phyloP scores from a whole-genome alignment of 768 basidiomycete species.

The Boletus reticulatus region DNA sequence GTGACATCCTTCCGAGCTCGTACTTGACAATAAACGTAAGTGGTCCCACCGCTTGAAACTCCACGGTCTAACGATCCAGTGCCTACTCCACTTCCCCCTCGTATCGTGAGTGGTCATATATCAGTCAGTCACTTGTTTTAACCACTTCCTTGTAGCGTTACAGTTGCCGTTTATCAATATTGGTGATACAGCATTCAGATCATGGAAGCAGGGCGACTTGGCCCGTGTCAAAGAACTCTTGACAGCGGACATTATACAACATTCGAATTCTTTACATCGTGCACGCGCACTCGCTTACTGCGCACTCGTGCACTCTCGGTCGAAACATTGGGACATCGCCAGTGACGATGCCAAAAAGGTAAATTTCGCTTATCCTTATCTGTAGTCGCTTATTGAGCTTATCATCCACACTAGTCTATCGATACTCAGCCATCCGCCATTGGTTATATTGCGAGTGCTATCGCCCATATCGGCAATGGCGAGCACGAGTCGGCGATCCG shows the following conservation, averaged over 20 bases:
- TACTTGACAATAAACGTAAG: not conserved
- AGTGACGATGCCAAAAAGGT: constrained; percentile 9
- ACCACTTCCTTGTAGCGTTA: not conserved
- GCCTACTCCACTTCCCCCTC: too few relatives aligned
- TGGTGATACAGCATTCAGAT: not conserved
- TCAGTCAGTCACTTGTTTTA: not conserved
- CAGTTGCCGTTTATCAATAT: constrained; percentile 3
- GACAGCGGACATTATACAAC: not conserved
- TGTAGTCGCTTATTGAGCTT: not conserved
- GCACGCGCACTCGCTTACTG: constrained; percentile 3
- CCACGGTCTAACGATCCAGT: not conserved
- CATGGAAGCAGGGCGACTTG: not conserved
- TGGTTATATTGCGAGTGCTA: constrained; percentile 7
- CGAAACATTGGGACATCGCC: not conserved
- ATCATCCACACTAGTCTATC: not conserved
- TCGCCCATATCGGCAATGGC: not conserved
- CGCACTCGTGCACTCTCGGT: not conserved
- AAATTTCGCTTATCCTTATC: fast-evolving
- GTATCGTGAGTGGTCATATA: not conserved
- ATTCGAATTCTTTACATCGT: not conserved
- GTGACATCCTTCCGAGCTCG: not conserved
- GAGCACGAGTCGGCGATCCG: not conserved
- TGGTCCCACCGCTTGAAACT: too few relatives aligned
- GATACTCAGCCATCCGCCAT: constrained; percentile 1
- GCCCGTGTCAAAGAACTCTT: not conserved